Base-by-base conservation (phyloP, 148 eudicot species). In the Vaccinium darrowii region DNA sequence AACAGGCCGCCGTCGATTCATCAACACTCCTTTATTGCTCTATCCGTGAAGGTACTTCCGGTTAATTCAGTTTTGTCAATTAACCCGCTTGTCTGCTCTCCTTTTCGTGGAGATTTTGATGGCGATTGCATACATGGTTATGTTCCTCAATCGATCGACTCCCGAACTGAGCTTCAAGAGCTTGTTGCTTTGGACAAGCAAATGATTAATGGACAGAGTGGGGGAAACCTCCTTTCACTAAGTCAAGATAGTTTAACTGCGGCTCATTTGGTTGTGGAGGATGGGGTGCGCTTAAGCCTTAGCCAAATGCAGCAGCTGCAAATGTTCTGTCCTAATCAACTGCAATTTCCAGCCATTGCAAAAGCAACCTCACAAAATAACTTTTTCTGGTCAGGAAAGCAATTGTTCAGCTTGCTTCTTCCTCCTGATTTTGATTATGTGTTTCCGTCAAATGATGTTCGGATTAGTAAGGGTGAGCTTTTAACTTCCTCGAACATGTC, bases 1-100 rank as follows among this genome's bases (percentile, higher is more conserved):
- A 97, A 95, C 88, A 88, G 99, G 86, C 99, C 99, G 76, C 99
- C 99, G 15, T 91, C 99, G 52, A 95, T 97, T 85, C 99, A 97
- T 84, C 94, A 94, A 43, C 99, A 97, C 72, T 97, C 99, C 27
- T 85, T 92, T 43, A 90, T 97, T 78, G 98, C 96, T 73, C 84
- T 97, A 53, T 86, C 91, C 62, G 99, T 93, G 2, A 93, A 90
- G 85, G 88, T 94, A 67, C 93, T 95, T 52, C 97, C 98, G 0
- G 86, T 92, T 27, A 90, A 85, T 50, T 90, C 90, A n/a, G 98
- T 97, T 82, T 90, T 94, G 25, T 90, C 98, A 0, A 90, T 97
- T 57, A 97, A 97, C 79, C 99, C 99, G 3, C 87, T 97, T 19
- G 87, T 92, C 6, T 97, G 99, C 89, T 88, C 95, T 69, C 99